phyloP scores from a whole-genome alignment of 345 rosid species.

The Lepidium sativum region DNA sequence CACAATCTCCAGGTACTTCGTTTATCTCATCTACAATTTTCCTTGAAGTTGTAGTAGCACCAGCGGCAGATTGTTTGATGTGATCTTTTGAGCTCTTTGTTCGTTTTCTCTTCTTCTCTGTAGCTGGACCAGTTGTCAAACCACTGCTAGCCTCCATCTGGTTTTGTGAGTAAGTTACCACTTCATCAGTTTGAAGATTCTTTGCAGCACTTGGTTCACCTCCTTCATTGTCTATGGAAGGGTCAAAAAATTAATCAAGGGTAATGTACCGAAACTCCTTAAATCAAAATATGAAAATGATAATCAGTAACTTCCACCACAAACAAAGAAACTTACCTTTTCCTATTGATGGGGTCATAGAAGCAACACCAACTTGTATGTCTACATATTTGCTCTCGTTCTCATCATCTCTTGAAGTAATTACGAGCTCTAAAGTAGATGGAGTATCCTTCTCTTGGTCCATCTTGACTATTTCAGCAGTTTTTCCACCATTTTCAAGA shows the following conservation, averaged over 20 bases:
- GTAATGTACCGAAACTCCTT: background rate
- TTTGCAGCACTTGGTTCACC: background rate
- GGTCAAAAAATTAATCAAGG: background rate
- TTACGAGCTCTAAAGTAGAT: background rate
- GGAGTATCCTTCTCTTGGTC: constrained; percentile 1
- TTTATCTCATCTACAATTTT: background rate
- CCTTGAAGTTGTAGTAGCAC: background rate
- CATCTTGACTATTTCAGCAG: background rate
- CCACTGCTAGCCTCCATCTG: constrained; percentile 1
- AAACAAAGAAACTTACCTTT: background rate
- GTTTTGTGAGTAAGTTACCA: background rate
- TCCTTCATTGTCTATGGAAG: background rate
- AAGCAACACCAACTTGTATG: too few species aligned
- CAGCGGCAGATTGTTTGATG: background rate
- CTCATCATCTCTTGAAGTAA: background rate
- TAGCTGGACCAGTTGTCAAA: constrained; percentile 1
- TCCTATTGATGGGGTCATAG: background rate
- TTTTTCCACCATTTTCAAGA: background rate
- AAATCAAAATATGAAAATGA: background rate
- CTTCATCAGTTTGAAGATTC: background rate
- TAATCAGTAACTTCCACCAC: background rate
- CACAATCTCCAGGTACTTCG: background rate
- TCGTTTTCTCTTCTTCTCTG: constrained; percentile 9
- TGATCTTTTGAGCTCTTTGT: constrained; percentile 6
- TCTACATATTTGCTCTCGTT: background rate